Evolutionary conservation across 805 yeast species (phyloP), one percentile per base, ranked within the genome.

Genomic region (Saccharomycopsis malanga): DNA sequence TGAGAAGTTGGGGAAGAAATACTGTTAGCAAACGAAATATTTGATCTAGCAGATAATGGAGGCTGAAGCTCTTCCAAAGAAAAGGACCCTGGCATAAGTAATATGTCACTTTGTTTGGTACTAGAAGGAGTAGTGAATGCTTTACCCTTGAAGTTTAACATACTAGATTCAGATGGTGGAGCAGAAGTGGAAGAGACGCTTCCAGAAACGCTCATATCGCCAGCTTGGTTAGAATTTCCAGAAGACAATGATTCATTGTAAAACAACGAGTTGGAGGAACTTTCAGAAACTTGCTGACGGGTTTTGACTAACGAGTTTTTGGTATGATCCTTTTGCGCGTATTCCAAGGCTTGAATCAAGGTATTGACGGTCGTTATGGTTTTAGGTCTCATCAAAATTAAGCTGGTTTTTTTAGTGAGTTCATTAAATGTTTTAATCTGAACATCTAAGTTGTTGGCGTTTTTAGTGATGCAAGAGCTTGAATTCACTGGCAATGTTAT

Each of bases 371-470:
- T 23, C 10, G n/a, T 15, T 9, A 34, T 21, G 38, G 39, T 39
- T 4, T 23, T 20, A 29, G 50, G 27, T 24, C 35, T 44, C 10
- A 50, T 24, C 7, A 45, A 39, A 37, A 50, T 23, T 43, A 49
- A 45, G 22, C 34, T 41, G 4, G 44, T 30, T 23, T 42, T 45
- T 24, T 34, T 41, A 24, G 36, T 37, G 10, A 40, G 10, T 22
- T 41, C 45, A 35, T 44, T 44, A 25, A 48, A 47, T 9, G 42
- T 44, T 36, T 44, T 50, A n/a, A 50, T 21, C 22, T 50, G 54
- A 30, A 47, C 45, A 20, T 46, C 45, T 22, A 42, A 36, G 17
- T 27, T 24, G 35, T 43, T 25, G 24, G 39, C 36, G 29, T 46
- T 37, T n/a, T 39, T 39, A 21, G 48, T 36, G 39, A 50, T 38